A percentile compares a stretch with the other conserved stretches of the same genome.
phyloP scores from a whole-genome alignment of 768 basidiomycete genomes.

The Coprinopsis cinerea region DNA sequence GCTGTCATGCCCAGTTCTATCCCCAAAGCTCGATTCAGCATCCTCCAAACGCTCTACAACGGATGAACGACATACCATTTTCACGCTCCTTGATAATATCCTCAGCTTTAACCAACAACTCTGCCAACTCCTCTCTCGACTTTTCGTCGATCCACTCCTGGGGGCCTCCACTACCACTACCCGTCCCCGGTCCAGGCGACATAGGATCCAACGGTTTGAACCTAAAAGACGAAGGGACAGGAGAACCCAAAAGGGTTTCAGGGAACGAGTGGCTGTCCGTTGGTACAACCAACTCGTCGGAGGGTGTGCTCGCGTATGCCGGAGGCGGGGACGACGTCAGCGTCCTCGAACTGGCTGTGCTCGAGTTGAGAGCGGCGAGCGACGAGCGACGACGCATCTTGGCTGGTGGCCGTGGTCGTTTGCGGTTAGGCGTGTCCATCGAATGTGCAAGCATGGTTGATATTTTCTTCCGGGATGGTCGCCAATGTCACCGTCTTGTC shows the following conservation, averaged over 20 bases:
- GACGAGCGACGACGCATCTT: constrained; percentile 49
- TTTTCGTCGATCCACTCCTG: constrained; percentile 50
- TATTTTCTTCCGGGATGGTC: no score
- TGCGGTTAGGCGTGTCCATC: no score
- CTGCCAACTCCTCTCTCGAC: constrained; percentile 69
- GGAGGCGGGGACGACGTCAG: constrained; percentile 40
- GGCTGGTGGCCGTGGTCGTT: constrained; percentile 70
- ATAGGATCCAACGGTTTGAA: constrained; percentile 24
- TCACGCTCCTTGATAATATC: constrained; percentile 72
- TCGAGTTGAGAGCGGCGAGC: constrained; percentile 18
- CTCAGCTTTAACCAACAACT: constrained; percentile 66
- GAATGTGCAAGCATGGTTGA: no score
- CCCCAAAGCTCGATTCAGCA: constrained; percentile 1
- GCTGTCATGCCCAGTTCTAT: constrained; percentile 66
- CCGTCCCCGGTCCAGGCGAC: no score
- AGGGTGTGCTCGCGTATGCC: constrained; percentile 43
- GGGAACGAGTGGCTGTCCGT: constrained; percentile 8
- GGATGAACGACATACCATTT: constrained; percentile 40
- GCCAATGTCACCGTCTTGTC: no score
- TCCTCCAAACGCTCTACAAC: not conserved
- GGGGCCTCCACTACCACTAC: no score
- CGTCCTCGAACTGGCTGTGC: not conserved
- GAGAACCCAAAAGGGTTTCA: constrained; percentile 30
- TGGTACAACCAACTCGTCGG: constrained; percentile 20
- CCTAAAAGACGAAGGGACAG: constrained; percentile 30